A percentile compares a stretch with the other conserved stretches of the same genome.
Conservation (phyloP, 2,329 filamentous ascomycete species). For the Nemania bipapillata region DNA sequence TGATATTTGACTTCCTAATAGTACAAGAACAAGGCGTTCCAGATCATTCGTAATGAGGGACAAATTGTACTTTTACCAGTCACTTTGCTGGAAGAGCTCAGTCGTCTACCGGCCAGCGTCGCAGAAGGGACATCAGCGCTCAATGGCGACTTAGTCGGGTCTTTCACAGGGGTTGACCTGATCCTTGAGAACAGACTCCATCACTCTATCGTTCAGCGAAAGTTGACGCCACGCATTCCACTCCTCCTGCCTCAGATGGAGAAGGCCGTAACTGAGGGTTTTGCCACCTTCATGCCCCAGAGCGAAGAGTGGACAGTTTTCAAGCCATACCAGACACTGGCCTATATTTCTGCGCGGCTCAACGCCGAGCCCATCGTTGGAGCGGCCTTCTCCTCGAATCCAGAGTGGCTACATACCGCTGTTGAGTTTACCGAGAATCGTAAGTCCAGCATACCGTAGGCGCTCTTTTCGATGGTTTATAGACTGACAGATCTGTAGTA, state of each 20-base stretch:
- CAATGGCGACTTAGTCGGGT: slow-evolving; percentile 10
- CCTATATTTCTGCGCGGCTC: neutral
- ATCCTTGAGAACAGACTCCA: slow-evolving; percentile 28
- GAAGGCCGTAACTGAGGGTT: too few species aligned
- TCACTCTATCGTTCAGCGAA: slow-evolving; percentile 26
- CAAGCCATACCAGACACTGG: too few species aligned
- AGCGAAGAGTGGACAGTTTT: neutral
- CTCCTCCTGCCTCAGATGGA: neutral
- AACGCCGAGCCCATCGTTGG: neutral
- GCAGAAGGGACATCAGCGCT: slow-evolving; percentile 6
- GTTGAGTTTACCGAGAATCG: neutral
- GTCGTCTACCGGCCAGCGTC: neutral
- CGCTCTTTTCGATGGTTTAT: too few species aligned
- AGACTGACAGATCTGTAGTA: too few species aligned
- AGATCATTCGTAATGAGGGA: neutral
- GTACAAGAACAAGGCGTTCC: neutral
- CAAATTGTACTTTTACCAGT: neutral
- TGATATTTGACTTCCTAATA: too few species aligned
- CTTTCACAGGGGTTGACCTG: slow-evolving; percentile 13
- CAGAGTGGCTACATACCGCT: neutral
- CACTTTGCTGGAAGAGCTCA: slow-evolving; percentile 19
- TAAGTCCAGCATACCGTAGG: too few species aligned
- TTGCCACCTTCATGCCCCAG: neutral
- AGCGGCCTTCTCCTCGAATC: neutral
- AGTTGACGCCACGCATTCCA: slow-evolving; percentile 14